These are phyloP conservation scores for Linum trigynum DNA, from an alignment of 345 rosid genomes.

Conservation along the genomic window DNA sequence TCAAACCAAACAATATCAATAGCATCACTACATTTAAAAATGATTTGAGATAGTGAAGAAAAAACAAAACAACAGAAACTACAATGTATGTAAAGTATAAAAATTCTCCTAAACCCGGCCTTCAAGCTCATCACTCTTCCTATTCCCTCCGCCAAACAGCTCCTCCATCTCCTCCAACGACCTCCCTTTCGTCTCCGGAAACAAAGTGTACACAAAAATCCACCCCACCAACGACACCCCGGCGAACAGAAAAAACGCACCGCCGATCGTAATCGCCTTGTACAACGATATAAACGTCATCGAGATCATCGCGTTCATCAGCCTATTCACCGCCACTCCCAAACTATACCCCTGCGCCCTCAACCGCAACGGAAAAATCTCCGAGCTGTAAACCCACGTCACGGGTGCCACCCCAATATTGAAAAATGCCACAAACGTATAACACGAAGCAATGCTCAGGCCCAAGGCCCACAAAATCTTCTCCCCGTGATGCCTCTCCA, in stretches of 20 bases:
- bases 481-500: constrained; percentile 23
- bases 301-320: constrained; percentile 65
- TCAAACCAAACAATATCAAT: no score
- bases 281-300: constrained; percentile 72
- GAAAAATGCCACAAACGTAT: constrained; percentile 53
- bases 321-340: constrained; percentile 82
- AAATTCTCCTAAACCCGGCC: no score
- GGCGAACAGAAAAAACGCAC: constrained; percentile 75
- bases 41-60: no score
- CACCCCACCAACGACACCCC: constrained; percentile 47
- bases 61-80: no score
- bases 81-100: no score
- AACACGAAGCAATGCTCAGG: constrained; percentile 41
- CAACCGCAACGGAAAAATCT: constrained; percentile 67
- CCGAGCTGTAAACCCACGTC: constrained; percentile 88
- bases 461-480: constrained; percentile 46
- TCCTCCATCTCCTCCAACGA: constrained; percentile 74
- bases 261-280: constrained; percentile 69
- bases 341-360: constrained; percentile 79
- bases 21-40: no score
- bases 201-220: constrained; percentile 55
- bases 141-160: constrained; percentile 25
- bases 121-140: no score
- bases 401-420: constrained; percentile 65
- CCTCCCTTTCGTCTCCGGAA: constrained; percentile 83